Evolutionary conservation across 495 filamentous ascomycete species (phyloP).

Genomic region (Pyrenopolyporus hunteri): DNA sequence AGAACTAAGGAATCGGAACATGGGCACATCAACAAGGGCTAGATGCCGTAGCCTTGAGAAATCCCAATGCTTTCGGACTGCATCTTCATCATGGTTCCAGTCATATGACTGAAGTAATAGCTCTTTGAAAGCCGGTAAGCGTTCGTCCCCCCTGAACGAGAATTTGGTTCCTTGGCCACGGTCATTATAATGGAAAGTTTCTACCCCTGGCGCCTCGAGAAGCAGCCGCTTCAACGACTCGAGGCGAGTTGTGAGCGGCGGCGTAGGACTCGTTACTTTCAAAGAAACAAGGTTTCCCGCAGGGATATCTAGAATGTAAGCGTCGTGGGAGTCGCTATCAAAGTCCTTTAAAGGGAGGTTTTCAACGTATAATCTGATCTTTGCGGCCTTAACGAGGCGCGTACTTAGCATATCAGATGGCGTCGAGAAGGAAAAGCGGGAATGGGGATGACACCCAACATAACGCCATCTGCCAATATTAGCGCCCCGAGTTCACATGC

Average conservation of each 20-base stretch:
- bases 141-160: constrained; percentile 34
- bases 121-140: constrained; percentile 40
- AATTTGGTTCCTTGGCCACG: constrained; percentile 41
- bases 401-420: constrained; percentile 32
- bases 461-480: constrained; percentile 36
- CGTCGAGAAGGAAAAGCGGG: constrained; percentile 22
- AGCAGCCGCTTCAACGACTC: constrained; percentile 40
- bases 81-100: constrained; percentile 39
- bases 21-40: constrained; percentile 40
- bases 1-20: constrained; percentile 39
- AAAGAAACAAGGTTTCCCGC: constrained; percentile 33
- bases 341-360: constrained; percentile 32
- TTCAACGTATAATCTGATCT: constrained; percentile 39
- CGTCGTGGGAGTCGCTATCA: constrained; percentile 5
- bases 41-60: constrained; percentile 40
- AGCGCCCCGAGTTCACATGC: not conserved
- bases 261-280: constrained; percentile 34
- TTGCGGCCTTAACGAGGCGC: constrained; percentile 2
- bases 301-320: constrained; percentile 34
- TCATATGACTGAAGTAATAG: constrained; percentile 43
- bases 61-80: constrained; percentile 41
- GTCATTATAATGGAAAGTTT: constrained; percentile 39
- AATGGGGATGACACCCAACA: constrained; percentile 14
- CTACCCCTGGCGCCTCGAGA: constrained; percentile 21
- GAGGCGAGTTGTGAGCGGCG: constrained; percentile 34